A percentile compares a stretch with the other conserved stretches of the same genome.
phyloP scores from a whole-genome alignment of 331 rosid genomes.

The Quercus lobata region DNA sequence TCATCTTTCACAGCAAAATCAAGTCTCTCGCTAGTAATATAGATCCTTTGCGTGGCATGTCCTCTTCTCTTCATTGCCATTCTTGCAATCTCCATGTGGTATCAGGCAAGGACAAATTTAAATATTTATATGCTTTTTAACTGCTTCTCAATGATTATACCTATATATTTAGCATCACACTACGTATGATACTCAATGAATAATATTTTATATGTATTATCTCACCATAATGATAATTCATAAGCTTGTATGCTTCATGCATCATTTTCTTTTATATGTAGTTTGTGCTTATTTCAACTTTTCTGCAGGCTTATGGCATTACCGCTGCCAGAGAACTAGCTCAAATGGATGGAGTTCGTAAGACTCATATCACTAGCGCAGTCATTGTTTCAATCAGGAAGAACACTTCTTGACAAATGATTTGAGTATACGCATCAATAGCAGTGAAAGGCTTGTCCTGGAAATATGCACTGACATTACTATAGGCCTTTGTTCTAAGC shows the following conservation, averaged over 20 bases:
- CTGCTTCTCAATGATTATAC: not conserved
- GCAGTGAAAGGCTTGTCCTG: too few relatives aligned
- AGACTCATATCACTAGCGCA: slow-evolving; percentile 74
- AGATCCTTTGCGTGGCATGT: slow-evolving; percentile 72
- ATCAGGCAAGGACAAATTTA: slow-evolving; percentile 51
- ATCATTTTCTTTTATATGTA: too few relatives aligned
- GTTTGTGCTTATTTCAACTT: not conserved
- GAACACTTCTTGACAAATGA: slow-evolving; percentile 35
- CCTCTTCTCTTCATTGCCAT: slow-evolving; percentile 59
- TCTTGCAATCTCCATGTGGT: slow-evolving; percentile 75
- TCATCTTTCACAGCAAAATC: too few relatives aligned
- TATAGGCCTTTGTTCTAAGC: too few relatives aligned
- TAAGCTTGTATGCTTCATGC: too few relatives aligned
- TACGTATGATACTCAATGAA: not conserved
- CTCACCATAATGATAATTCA: too few relatives aligned
- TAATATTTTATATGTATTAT: too few relatives aligned
- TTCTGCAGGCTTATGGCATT: slow-evolving; percentile 70
- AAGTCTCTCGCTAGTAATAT: too few relatives aligned
- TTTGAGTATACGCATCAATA: too few relatives aligned
- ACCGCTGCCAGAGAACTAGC: slow-evolving; percentile 85
- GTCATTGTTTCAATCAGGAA: slow-evolving; percentile 77
- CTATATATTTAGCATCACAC: not conserved
- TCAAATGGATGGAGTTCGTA: slow-evolving; percentile 71
- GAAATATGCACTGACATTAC: too few relatives aligned
- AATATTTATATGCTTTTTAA: not conserved